These are phyloP conservation scores for Fusarium hostae DNA, from an alignment of 2,329 filamentous ascomycete species.

Conservation along the genomic window DNA sequence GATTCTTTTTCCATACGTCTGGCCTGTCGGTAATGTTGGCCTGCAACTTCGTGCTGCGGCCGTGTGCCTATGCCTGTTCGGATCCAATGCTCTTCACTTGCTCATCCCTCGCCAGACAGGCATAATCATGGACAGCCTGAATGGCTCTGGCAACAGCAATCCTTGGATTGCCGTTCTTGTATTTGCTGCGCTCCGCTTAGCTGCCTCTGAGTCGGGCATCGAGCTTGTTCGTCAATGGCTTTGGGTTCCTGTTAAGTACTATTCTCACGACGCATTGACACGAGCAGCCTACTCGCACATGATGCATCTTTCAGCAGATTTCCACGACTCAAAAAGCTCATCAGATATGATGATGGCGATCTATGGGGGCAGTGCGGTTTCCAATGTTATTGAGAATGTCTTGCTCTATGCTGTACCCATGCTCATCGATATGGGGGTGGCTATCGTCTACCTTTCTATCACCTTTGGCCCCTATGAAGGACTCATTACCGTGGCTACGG, in stretches of 20 bases:
- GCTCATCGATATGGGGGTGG: slow-evolving; percentile 69
- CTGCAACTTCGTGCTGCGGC: slow-evolving; percentile 76
- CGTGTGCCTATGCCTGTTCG: slow-evolving; percentile 75
- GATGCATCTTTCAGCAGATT: slow-evolving; percentile 69
- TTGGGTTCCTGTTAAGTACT: slow-evolving; percentile 68
- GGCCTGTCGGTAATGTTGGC: slow-evolving; percentile 73
- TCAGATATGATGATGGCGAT: slow-evolving; percentile 69
- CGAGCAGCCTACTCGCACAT: slow-evolving; percentile 68
- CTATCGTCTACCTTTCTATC: slow-evolving; percentile 68
- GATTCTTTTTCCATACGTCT: slow-evolving; percentile 82
- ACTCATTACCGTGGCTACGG: slow-evolving; percentile 69
- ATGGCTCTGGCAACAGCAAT: slow-evolving; percentile 58
- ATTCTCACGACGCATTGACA: slow-evolving; percentile 64
- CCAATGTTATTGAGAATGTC: slow-evolving; percentile 67
- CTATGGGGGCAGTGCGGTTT: slow-evolving; percentile 63
- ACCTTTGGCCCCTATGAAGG: slow-evolving; percentile 71
- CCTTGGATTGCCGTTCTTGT: slow-evolving; percentile 64
- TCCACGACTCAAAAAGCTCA: slow-evolving; percentile 69
- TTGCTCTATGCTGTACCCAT: slow-evolving; percentile 69
- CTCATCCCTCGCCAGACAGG: slow-evolving; percentile 85
- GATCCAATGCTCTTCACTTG: slow-evolving; percentile 77
- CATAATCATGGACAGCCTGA: slow-evolving; percentile 77
- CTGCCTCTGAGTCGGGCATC: slow-evolving; percentile 65
- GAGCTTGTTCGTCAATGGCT: slow-evolving; percentile 65
- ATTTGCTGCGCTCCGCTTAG: slow-evolving; percentile 63